Evolutionary conservation across 2,329 filamentous ascomycete genomes (phyloP), one percentile per base, ranked within the genome.

Genomic region (Aphanoascus verrucosus): DNA sequence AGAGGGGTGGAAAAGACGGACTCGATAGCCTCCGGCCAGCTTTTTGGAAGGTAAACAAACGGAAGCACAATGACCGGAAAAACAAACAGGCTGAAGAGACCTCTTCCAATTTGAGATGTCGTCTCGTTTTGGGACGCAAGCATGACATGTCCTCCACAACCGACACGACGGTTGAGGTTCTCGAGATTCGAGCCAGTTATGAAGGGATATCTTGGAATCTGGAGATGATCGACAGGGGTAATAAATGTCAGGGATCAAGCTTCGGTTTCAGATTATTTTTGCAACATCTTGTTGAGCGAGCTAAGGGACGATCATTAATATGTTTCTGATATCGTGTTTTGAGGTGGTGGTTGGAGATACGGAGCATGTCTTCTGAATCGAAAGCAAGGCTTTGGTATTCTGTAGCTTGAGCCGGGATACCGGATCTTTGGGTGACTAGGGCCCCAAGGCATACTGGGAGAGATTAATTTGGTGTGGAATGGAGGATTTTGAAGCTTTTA

Each of bases 251-350:
- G 48, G 37, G 41, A 35, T 44, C 38, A 44, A 51, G 49, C 40
- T 51, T 43, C 40, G 15, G 49, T 51, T 51, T 51, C 49, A 51
- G 49, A 31, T 49, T 38, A 5, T 34, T 50, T 32, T 46, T 32
- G 19, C 14, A 37, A 35, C 38, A 7, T 32, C 14, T 41, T 17
- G 20, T 14, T 9, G 12, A 34, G 8, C 15, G 17, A 42, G 40
- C 40, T 50, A 50, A 31, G 2, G 17, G 45, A 48, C 2, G 45
- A 49, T 49, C 37, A 5, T 43, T 41, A 41, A 19, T n/a, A 41
- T 15, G 43, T 46, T 46, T 35, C 43, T 12, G n/a, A 28, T 28
- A 28, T 28, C 23, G 7, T 7, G 23, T 28, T 28, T 28, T 28
- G 23, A 28, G 23, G 23, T 28, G 7, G 23, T 28, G 7, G 23